Percentiles rank a stretch among this genome's conserved stretches.
Evolutionary conservation across 1,284 basidiomycete genomes (phyloP).

Genomic region (Austroboletus novae-zelandiae): DNA sequence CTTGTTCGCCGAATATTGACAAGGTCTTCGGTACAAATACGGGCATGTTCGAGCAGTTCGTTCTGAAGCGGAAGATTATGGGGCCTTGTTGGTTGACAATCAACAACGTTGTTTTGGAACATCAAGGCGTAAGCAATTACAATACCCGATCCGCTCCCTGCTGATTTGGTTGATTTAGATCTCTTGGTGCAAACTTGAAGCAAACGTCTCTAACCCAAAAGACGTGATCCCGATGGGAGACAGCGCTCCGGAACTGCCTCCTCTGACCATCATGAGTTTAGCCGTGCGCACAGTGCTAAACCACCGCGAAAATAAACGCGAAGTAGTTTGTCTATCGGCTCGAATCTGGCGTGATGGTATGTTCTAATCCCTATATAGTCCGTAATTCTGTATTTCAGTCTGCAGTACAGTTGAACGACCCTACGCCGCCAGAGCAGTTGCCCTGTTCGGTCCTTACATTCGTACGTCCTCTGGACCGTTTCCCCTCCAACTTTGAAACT

Average conservation of each 20-base stretch:
- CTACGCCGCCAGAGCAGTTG: constrained; percentile 83
- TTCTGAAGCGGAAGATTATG: constrained; percentile 96
- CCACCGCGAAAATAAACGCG: constrained; percentile 90
- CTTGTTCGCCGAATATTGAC: constrained; percentile 82
- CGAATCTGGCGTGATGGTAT: constrained; percentile 88
- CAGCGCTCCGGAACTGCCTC: constrained; percentile 80
- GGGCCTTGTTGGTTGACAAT: constrained; percentile 97
- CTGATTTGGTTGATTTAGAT: constrained; percentile 46
- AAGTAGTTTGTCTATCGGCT: constrained; percentile 85
- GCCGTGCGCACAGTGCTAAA: constrained; percentile 92
- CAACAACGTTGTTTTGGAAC: constrained; percentile 67
- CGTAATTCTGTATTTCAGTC: background rate
- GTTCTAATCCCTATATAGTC: constrained; percentile 26
- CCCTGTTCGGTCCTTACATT: constrained; percentile 85
- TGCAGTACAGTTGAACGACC: constrained; percentile 83
- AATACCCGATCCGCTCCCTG: background rate
- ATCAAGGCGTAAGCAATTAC: constrained; percentile 66
- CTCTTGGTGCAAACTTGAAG: constrained; percentile 96
- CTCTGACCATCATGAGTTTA: constrained; percentile 89
- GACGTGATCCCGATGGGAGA: constrained; percentile 84
- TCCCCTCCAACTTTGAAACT: constrained; percentile 83
- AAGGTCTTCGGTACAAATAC: constrained; percentile 93
- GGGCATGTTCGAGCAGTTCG: constrained; percentile 92
- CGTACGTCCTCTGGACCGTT: constrained; percentile 90
- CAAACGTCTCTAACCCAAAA: constrained; percentile 83